phyloP scores from a whole-genome alignment of 2,329 filamentous ascomycete genomes.

The Mycosphaerella sp. region DNA sequence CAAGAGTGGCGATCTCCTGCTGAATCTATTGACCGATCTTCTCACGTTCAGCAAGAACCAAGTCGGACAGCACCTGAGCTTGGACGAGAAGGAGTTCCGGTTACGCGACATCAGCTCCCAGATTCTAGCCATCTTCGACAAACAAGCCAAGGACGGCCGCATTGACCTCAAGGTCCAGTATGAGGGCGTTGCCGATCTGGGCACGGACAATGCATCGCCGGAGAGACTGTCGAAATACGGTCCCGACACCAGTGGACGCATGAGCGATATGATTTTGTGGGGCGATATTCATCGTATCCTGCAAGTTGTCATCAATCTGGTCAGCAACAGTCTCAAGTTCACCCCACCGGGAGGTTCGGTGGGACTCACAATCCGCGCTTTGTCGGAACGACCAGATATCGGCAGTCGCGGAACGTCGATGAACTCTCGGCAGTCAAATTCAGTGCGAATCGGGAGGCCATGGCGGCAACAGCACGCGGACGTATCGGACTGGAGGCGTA shows the following conservation, averaged over 20 bases:
- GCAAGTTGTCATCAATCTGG: constrained; percentile 89
- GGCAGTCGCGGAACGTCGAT: constrained; percentile 42
- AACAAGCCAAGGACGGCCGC: constrained; percentile 73
- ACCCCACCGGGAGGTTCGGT: constrained; percentile 72
- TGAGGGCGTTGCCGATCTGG: constrained; percentile 44
- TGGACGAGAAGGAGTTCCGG: constrained; percentile 81
- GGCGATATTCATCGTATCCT: constrained; percentile 89
- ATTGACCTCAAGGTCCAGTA: constrained; percentile 71
- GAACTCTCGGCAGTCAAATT: constrained; percentile 19
- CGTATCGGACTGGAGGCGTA: background rate
- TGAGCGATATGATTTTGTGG: constrained; percentile 83
- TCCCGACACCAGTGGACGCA: constrained; percentile 53
- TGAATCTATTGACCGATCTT: constrained; percentile 82
- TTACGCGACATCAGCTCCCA: constrained; percentile 79
- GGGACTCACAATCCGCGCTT: constrained; percentile 66
- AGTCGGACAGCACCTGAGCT: constrained; percentile 72
- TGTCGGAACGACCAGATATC: constrained; percentile 52
- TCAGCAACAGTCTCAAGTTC: constrained; percentile 89
- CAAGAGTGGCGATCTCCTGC: constrained; percentile 75
- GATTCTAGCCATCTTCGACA: constrained; percentile 79
- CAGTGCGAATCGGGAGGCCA: background rate
- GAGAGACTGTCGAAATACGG: constrained; percentile 9
- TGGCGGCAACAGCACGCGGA: background rate
- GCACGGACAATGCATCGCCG: constrained; percentile 22
- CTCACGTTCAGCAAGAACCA: constrained; percentile 94